Base-by-base conservation (phyloP, 768 basidiomycete species). In the Grammothele lineata region DNA sequence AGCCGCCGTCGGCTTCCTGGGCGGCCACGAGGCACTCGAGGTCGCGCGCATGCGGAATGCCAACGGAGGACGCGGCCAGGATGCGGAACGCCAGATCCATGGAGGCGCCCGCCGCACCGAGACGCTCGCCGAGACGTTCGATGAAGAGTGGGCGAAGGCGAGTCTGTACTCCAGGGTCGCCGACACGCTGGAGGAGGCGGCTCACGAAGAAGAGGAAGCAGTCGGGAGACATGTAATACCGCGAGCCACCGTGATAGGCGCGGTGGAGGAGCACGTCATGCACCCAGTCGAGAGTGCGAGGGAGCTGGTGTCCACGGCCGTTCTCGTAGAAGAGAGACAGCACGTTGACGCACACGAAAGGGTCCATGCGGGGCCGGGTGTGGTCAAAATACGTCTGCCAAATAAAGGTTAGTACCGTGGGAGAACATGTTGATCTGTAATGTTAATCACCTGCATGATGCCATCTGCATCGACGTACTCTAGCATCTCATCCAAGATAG, bases 31-130 rank as follows among this genome's bases (percentile, higher is more conserved):
- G 68, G 17, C 62, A 57, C 7, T 67, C 62, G 7, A 77, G 51
- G 57, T 81, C 80, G 22, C 45, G 50, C 3, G 50, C 40, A 24
- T 40, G 27, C 23, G 44, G 38, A 18, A 51, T 33, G 38, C 50
- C 50, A 2, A 70, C 61, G 10, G 59, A 63, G 1, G 66, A 60
- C 33, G 73, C 73, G 1, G 71, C 72, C 17, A 77, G 50, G 38
- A 83, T 66, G 0, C 80, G 77, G 75, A 79, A 77, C 0, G 77
- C 74, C 1, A 81, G 71, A 5, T 76, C 75, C n/a, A 80, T 61
- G 2, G 79, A 68, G 54, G 78, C 78, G 19, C 75, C 77, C 5
- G 67, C 61, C 1, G 64, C 67, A 7, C 78, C 78, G 18, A 76
- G 67, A 5, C 74, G 71, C 58, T 81, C 79, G 43, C 66, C 66